These are phyloP conservation scores for Suillus subaureus DNA, from an alignment of 768 basidiomycete species.

Conservation along the genomic window DNA sequence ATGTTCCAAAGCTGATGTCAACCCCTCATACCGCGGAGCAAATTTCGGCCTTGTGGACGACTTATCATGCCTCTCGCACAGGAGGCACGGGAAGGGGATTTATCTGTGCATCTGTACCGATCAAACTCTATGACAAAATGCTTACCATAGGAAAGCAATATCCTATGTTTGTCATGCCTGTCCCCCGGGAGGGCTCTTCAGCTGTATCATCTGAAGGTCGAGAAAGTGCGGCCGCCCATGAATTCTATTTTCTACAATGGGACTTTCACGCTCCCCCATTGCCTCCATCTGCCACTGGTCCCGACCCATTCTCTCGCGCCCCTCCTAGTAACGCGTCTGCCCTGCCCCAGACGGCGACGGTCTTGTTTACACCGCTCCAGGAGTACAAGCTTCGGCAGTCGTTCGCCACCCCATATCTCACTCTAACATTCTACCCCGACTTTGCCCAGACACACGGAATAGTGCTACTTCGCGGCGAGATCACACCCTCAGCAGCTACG, in stretches of 20 bases:
- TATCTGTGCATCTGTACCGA: slow-evolving; percentile 81
- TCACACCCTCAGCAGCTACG: slow-evolving; percentile 65
- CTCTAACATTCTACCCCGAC: slow-evolving; percentile 91
- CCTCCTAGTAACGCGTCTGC: slow-evolving; percentile 23
- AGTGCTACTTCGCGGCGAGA: slow-evolving; percentile 89
- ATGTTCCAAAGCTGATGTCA: slow-evolving; percentile 66
- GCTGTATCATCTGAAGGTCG: slow-evolving; percentile 36
- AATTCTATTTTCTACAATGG: slow-evolving; percentile 92
- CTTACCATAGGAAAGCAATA: slow-evolving; percentile 60
- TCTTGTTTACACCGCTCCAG: slow-evolving; percentile 90
- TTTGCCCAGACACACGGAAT: slow-evolving; percentile 75
- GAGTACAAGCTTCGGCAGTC: slow-evolving; percentile 87
- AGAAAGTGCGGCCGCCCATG: slow-evolving; percentile 49
- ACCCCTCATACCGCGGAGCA: slow-evolving; percentile 72
- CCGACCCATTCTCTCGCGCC: slow-evolving; percentile 46
- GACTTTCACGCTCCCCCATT: slow-evolving; percentile 75
- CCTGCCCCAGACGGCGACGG: slow-evolving; percentile 65
- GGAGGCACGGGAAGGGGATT: slow-evolving; percentile 81
- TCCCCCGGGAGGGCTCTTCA: slow-evolving; percentile 53
- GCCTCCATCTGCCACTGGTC: slow-evolving; percentile 47
- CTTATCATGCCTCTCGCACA: slow-evolving; percentile 84
- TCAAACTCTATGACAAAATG: slow-evolving; percentile 76
- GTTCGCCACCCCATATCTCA: slow-evolving; percentile 90
- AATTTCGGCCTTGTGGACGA: slow-evolving; percentile 83
- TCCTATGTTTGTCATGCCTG: slow-evolving; percentile 79